A percentile compares a stretch with the other conserved stretches of the same genome.
Evolutionary conservation across 164 flowering plant species (phyloP).

Genomic region (Tetrastigma voinierianum): DNA sequence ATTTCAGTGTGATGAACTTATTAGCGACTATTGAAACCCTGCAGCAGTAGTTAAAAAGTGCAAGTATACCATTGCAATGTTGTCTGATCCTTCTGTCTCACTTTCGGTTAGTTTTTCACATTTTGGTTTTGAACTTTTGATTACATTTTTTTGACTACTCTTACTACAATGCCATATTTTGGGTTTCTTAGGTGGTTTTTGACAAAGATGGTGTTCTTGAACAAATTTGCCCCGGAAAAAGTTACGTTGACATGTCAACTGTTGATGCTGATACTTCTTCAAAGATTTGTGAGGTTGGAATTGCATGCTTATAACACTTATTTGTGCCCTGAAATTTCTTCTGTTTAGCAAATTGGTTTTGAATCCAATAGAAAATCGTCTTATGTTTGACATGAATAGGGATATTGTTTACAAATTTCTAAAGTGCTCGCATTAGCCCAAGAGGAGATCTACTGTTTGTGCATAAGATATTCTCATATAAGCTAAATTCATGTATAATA

Average conservation of each 20-base stretch:
- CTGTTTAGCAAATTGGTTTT: neutral
- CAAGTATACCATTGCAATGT: conserved; percentile 84
- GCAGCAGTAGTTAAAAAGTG: conserved; percentile 88
- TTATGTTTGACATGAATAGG: neutral
- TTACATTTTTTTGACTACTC: neutral
- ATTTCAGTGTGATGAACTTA: conserved; percentile 84
- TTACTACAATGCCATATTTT: conserved; percentile 2
- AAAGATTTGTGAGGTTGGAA: conserved; percentile 72
- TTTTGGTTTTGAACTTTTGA: neutral
- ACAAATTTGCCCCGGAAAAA: conserved; percentile 74
- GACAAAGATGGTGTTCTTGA: conserved; percentile 87
- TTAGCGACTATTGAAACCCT: conserved; percentile 90
- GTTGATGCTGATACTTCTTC: conserved; percentile 87
- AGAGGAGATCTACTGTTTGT: neutral
- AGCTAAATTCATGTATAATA: neutral
- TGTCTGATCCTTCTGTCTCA: conserved; percentile 95
- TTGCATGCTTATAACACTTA: neutral
- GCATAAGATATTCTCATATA: neutral
- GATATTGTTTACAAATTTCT: neutral
- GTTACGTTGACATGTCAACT: conserved; percentile 98
- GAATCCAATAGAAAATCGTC: neutral
- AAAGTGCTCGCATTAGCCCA: neutral
- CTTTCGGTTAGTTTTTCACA: conserved; percentile 55
- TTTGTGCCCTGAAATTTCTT: neutral
- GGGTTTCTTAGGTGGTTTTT: conserved; percentile 70